These are phyloP conservation scores for Gymnopilus junonius DNA, from an alignment of 768 basidiomycete species.

Conservation along the genomic window DNA sequence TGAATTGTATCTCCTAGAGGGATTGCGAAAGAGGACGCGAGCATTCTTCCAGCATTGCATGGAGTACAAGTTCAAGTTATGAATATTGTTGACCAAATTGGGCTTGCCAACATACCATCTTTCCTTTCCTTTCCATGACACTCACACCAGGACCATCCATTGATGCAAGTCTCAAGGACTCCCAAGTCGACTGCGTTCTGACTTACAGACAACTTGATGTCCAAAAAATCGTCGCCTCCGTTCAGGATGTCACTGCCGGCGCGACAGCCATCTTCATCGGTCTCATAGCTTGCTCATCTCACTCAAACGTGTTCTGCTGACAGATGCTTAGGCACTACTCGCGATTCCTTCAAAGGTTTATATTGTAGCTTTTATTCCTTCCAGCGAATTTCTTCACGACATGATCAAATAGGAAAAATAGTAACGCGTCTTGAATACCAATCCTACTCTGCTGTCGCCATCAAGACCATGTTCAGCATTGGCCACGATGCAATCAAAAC, in stretches of 20 bases:
- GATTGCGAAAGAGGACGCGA: background rate
- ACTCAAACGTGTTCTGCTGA: background rate
- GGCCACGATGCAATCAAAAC: constrained; percentile 48
- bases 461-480: constrained; percentile 75
- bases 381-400: background rate
- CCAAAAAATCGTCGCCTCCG: constrained; percentile 60
- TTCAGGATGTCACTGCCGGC: constrained; percentile 67
- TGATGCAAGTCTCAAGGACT: constrained; percentile 43
- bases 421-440: constrained; percentile 83
- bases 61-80: background rate
- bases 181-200: constrained; percentile 57
- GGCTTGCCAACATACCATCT: background rate
- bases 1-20: constrained; percentile 8
- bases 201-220: constrained; percentile 64
- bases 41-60: constrained; percentile 23
- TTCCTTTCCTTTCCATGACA: too few species aligned
- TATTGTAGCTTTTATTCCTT: background rate
- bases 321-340: constrained; percentile 59
- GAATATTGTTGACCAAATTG: background rate
- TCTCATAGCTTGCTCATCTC: constrained; percentile 10
- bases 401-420: constrained; percentile 51
- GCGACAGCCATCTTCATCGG: constrained; percentile 82
- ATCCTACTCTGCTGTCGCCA: constrained; percentile 79
- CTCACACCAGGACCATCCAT: constrained; percentile 42
- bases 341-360: constrained; percentile 82